Evolutionary conservation across 257 asterid genomes (phyloP), one percentile per base, ranked within the genome.

Genomic region (Solanum virginianum): DNA sequence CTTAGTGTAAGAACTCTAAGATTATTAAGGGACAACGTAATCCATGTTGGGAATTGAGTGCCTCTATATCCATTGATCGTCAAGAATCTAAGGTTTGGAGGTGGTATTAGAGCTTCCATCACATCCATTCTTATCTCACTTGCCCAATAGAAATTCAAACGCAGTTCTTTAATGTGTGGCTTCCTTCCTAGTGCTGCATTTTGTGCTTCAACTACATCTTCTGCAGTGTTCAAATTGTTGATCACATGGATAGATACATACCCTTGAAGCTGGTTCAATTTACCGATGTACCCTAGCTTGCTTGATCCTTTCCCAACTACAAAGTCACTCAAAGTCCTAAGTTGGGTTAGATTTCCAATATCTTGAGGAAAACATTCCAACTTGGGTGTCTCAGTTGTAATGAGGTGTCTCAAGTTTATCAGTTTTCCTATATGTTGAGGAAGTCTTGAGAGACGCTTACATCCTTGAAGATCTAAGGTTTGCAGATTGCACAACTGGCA

Each of bases 391-490:
- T 77, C 82, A 26, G 65, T 51, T 24, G 82, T 77, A 77, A 51
- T 77, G 29, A 89, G 83, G 57, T 84, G 86, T 43, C 87, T 69
- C 81, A 89, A 81, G 66, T 86, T 89, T 69, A 43, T 36, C 57
- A 89, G 87, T 70, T 20, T 87, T 8, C 85, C 74, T 18, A 86
- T 84, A 36, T 85, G 88, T 66, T 79, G 56, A 17, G 91, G 89
- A 84, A 89, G 89, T 11, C 24, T 29, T 2, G 17, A 6, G 3
- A 89, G 85, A 51, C 7, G 39, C 0, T 11, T 5, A 54, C 88
- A 87, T 0, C 17, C 24, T 0, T 41, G 18, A n/a, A 89, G 47
- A n/a, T 89, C 80, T 84, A 89, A 75, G n/a, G 80, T 84, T 60
- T 55, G 87, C 82, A 87, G 56, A 60, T 89, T 83, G n/a, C 80